Evolutionary conservation across 768 basidiomycete species (phyloP).

Genomic region (Trametes gibbosa): DNA sequence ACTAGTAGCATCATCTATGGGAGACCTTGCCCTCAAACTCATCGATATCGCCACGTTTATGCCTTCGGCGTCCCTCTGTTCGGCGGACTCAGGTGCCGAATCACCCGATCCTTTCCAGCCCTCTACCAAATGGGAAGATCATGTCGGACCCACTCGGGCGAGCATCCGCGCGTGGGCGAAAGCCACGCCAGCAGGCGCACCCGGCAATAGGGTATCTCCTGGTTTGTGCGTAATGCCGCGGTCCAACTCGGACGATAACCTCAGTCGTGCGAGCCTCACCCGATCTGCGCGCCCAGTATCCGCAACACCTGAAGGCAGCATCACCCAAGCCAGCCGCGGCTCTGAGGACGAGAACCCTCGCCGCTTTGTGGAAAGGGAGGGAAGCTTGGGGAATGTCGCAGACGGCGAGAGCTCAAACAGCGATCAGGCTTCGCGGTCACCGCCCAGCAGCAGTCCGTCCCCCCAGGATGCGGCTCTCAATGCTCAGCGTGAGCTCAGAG

Average conservation of each 20-base stretch:
- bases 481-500: neutral
- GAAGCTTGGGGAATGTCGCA: slow-evolving; percentile 12
- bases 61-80: too few relatives aligned
- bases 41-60: too few relatives aligned
- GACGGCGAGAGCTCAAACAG: slow-evolving; percentile 8
- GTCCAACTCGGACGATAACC: neutral
- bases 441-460: neutral
- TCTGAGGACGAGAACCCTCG: neutral
- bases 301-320: neutral
- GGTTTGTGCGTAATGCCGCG: neutral
- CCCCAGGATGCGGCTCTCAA: neutral
- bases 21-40: too few relatives aligned
- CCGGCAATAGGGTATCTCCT: slow-evolving; percentile 1
- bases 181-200: slow-evolving; percentile 9
- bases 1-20: too few relatives aligned
- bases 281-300: neutral
- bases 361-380: neutral
- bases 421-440: neutral
- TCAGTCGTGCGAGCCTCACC: neutral
- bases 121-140: neutral
- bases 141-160: slow-evolving; percentile 11
- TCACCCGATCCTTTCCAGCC: neutral
- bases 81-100: neutral
- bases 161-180: slow-evolving; percentile 17
- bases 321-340: neutral